phyloP scores from a whole-genome alignment of 306 rosid genomes.

The Abrus pulchellus region DNA sequence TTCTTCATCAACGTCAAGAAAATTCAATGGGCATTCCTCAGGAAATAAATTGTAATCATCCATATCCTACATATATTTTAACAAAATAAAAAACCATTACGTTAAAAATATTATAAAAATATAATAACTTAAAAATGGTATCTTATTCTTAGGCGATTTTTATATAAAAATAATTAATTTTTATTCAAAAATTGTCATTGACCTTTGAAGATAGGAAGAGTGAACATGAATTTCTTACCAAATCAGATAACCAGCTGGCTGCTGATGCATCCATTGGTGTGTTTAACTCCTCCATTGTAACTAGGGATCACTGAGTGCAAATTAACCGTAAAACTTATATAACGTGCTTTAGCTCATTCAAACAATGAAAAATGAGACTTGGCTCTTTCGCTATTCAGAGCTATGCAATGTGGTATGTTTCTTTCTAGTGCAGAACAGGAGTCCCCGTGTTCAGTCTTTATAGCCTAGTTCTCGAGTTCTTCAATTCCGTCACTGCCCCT shows the following conservation, averaged over 20 bases:
- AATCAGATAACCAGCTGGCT: constrained; percentile 61
- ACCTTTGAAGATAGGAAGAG: neutral
- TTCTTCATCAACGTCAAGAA: constrained; percentile 46
- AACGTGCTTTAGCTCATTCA: neutral
- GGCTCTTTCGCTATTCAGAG: neutral
- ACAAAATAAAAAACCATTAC: too few species aligned
- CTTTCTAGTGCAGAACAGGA: neutral
- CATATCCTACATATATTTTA: constrained; percentile 50
- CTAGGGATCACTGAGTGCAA: neutral
- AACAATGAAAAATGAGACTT: neutral
- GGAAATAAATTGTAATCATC: constrained; percentile 56
- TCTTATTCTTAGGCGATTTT: too few species aligned
- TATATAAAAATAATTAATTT: too few species aligned
- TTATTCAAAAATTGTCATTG: too few species aligned
- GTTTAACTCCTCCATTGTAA: constrained; percentile 9
- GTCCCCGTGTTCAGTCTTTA: constrained; percentile 7
- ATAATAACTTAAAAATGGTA: too few species aligned
- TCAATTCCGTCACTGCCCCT: neutral
- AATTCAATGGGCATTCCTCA: constrained; percentile 47
- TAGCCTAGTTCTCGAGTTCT: neutral
- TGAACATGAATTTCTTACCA: constrained; percentile 55
- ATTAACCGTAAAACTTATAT: neutral
- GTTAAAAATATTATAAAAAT: too few species aligned
- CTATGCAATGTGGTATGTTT: neutral
- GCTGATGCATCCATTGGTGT: constrained; percentile 54